A percentile compares a stretch with the other conserved stretches of the same genome.
Conservation (phyloP, 352 stramenopile genomes). For the Globisporangium cederbergense region DNA sequence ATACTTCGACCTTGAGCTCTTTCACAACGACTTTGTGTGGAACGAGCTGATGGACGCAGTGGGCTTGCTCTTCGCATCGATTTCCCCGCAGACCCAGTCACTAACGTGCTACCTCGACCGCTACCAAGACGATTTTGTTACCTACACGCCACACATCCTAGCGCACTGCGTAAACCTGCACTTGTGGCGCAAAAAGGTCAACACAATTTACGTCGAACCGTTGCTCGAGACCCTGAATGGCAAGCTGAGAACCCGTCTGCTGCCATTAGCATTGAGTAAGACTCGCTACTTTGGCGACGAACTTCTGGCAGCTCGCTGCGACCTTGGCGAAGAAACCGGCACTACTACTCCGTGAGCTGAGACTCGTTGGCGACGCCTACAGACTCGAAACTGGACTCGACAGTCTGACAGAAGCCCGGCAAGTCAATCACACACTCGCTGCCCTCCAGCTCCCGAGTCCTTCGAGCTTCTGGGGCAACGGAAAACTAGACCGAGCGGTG, state of each 20-base stretch:
- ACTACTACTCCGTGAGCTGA: slow-evolving; percentile 1
- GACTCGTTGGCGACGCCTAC: not conserved
- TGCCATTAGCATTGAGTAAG: slow-evolving; percentile 2
- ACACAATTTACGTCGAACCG: not conserved
- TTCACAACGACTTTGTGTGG: too few relatives aligned
- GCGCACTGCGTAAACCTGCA: slow-evolving; percentile 1
- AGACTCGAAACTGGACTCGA: not conserved
- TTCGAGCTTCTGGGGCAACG: not conserved
- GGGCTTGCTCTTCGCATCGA: not conserved
- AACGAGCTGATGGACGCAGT: not conserved
- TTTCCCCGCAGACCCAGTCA: not conserved
- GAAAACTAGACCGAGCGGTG: too few relatives aligned
- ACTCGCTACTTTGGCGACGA: not conserved
- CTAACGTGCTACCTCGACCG: not conserved
- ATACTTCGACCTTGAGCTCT: not conserved
- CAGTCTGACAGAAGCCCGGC: not conserved
- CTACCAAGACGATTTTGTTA: not conserved
- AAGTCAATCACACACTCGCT: not conserved
- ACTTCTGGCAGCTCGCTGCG: not conserved
- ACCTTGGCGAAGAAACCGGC: not conserved
- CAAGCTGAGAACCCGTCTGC: not conserved
- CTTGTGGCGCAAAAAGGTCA: not conserved
- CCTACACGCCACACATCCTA: not conserved
- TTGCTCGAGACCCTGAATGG: not conserved
- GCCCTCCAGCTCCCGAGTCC: not conserved